These are phyloP conservation scores for Russula compacta DNA, from an alignment of 768 basidiomycete genomes.

Conservation along the genomic window DNA sequence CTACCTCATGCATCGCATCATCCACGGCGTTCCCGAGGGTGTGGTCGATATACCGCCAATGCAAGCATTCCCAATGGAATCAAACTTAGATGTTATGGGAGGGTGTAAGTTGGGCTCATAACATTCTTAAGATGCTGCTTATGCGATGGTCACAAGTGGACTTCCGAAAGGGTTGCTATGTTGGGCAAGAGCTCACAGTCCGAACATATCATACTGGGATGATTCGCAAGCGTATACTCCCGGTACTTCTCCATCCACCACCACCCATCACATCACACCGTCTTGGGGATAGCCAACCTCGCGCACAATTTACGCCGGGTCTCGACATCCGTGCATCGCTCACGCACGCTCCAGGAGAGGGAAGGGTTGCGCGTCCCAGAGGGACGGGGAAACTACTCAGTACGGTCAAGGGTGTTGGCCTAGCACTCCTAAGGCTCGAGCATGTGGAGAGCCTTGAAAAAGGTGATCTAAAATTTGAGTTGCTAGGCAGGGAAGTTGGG, in stretches of 20 bases:
- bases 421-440: slow-evolving; percentile 76
- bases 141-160: slow-evolving; percentile 50
- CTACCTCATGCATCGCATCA: slow-evolving; percentile 71
- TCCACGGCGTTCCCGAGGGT: slow-evolving; percentile 86
- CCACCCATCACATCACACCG: neutral
- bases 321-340: slow-evolving; percentile 27
- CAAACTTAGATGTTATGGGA: slow-evolving; percentile 91
- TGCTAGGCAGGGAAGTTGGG: slow-evolving; percentile 19
- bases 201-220: slow-evolving; percentile 93
- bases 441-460: slow-evolving; percentile 48
- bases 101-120: slow-evolving; percentile 52
- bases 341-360: slow-evolving; percentile 22
- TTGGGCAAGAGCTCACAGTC: slow-evolving; percentile 95
- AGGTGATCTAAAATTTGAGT: slow-evolving; percentile 38
- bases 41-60: slow-evolving; percentile 62
- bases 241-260: slow-evolving; percentile 48
- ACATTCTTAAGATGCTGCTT: slow-evolving; percentile 1
- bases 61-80: slow-evolving; percentile 87
- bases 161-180: slow-evolving; percentile 95
- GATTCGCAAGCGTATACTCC: slow-evolving; percentile 82
- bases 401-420: slow-evolving; percentile 47
- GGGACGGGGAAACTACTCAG: slow-evolving; percentile 70
- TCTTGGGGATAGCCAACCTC: neutral
- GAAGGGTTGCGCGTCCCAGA: slow-evolving; percentile 47
- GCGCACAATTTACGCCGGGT: slow-evolving; percentile 8